Percentiles rank a stretch among this genome's conserved stretches.
phyloP scores from a whole-genome alignment of 139 green algal species.

The Klebsormidium nitens region DNA sequence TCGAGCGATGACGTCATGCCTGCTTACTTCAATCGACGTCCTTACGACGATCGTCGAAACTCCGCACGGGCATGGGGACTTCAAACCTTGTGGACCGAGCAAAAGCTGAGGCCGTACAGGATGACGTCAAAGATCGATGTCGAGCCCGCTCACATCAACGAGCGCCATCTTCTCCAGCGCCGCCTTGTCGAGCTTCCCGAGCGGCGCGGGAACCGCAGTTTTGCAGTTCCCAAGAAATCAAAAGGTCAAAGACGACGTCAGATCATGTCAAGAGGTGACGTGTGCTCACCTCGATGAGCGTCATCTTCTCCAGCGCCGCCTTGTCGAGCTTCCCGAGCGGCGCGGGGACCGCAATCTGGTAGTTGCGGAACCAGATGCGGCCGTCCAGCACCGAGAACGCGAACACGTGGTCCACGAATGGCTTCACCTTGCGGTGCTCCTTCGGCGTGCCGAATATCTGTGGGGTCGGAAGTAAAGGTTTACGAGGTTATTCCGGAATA shows the following conservation, averaged over 20 bases:
- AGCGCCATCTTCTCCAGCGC: slow-evolving; percentile 19
- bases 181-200: slow-evolving; percentile 12
- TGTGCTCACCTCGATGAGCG: slow-evolving; percentile 32
- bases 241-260: too few relatives aligned
- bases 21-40: too few relatives aligned
- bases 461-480: too few relatives aligned
- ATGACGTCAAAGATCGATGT: too few relatives aligned
- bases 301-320: slow-evolving; percentile 21
- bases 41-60: too few relatives aligned
- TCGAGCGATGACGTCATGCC: too few relatives aligned
- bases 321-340: slow-evolving; percentile 16
- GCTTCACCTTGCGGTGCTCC: slow-evolving; percentile 84
- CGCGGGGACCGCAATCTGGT: slow-evolving; percentile 54
- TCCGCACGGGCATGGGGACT: too few relatives aligned
- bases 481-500: too few relatives aligned
- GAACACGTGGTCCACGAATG: slow-evolving; percentile 96
- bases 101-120: too few relatives aligned
- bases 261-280: too few relatives aligned
- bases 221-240: too few relatives aligned
- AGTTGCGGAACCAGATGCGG: slow-evolving; percentile 95
- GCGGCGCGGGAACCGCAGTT: slow-evolving; percentile 1
- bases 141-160: slow-evolving; percentile 52
- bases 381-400: slow-evolving; percentile 78
- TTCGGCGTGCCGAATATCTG: slow-evolving; percentile 77
- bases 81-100: too few relatives aligned